phyloP scores from a whole-genome alignment of 1,284 basidiomycete genomes.

The Leccinum ponderosum region DNA sequence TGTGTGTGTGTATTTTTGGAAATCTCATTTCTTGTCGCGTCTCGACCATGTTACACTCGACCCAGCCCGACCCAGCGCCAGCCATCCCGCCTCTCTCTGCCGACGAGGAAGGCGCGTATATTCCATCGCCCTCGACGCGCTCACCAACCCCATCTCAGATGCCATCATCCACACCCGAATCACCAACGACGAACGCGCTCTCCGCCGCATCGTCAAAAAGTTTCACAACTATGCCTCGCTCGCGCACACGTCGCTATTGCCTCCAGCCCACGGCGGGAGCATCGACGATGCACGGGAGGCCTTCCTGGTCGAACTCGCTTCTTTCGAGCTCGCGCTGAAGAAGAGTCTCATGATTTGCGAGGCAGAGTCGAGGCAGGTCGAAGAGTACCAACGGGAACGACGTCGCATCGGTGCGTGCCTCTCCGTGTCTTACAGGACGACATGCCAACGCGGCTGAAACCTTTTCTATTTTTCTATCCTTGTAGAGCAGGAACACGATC shows the following conservation, averaged over 20 bases:
- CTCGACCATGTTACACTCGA: conserved; percentile 4
- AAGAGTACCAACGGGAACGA: conserved; percentile 73
- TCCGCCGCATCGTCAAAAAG: conserved; percentile 75
- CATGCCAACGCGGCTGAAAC: not conserved
- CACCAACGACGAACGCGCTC: conserved; percentile 70
- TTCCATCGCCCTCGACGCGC: conserved; percentile 14
- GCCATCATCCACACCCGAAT: conserved; percentile 75
- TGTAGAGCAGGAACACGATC: conserved; percentile 68
- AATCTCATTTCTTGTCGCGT: not conserved
- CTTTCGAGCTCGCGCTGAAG: conserved; percentile 70
- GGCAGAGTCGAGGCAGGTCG: conserved; percentile 77
- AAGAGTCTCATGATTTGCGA: conserved; percentile 80
- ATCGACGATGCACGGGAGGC: conserved; percentile 74
- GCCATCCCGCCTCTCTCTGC: conserved; percentile 48
- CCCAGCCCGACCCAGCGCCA: conserved; percentile 12
- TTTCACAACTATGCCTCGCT: conserved; percentile 70
- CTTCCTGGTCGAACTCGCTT: conserved; percentile 71
- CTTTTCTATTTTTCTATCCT: too few species aligned
- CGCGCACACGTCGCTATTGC: conserved; percentile 49
- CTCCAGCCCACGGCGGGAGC: conserved; percentile 36
- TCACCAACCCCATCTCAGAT: conserved; percentile 44
- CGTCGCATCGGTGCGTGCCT: conserved; percentile 61
- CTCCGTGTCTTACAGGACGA: not conserved
- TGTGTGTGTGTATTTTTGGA: not conserved
- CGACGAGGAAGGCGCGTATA: conserved; percentile 65